Conservation (phyloP, 768 basidiomycete species). For the Boletus pseudo-olivaceus region DNA sequence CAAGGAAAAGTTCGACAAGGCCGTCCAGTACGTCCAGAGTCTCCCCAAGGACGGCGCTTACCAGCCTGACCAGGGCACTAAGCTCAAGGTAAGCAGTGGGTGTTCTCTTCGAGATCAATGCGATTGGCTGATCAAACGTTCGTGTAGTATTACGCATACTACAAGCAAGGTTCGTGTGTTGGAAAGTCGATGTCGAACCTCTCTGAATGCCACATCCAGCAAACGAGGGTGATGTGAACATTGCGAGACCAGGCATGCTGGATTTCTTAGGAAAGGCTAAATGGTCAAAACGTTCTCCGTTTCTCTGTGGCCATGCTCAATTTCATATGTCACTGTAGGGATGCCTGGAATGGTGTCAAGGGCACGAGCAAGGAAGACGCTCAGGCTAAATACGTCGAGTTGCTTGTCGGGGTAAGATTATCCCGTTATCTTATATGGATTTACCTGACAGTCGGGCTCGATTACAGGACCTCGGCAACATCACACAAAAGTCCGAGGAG, state of each 20-base stretch:
- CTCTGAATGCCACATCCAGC: conserved; percentile 40
- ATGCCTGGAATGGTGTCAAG: conserved; percentile 78
- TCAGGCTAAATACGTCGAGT: conserved; percentile 66
- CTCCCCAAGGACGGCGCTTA: conserved; percentile 75
- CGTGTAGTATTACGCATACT: conserved; percentile 84
- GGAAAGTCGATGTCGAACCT: not conserved
- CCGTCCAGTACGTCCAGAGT: conserved; percentile 57
- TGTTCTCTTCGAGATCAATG: not conserved
- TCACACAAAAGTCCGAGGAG: conserved; percentile 41
- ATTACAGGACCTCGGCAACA: conserved; percentile 53
- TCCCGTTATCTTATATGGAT: not conserved
- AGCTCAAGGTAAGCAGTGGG: conserved; percentile 74
- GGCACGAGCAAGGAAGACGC: conserved; percentile 74
- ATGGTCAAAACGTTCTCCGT: conserved; percentile 50
- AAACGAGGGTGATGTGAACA: conserved; percentile 70
- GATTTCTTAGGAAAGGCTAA: conserved; percentile 89
- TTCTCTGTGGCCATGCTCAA: not conserved
- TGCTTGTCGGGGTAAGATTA: conserved; percentile 59
- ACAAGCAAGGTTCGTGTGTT: conserved; percentile 74
- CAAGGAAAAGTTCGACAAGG: conserved; percentile 68
- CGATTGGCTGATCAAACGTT: conserved; percentile 8
- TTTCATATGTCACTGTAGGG: conserved; percentile 44
- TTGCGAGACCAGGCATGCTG: conserved; percentile 63
- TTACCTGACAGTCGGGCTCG: conserved; percentile 1
- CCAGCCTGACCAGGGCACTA: conserved; percentile 66